Evolutionary conservation across 2,329 filamentous ascomycete genomes (phyloP).

Genomic region (Cadophora malorum): DNA sequence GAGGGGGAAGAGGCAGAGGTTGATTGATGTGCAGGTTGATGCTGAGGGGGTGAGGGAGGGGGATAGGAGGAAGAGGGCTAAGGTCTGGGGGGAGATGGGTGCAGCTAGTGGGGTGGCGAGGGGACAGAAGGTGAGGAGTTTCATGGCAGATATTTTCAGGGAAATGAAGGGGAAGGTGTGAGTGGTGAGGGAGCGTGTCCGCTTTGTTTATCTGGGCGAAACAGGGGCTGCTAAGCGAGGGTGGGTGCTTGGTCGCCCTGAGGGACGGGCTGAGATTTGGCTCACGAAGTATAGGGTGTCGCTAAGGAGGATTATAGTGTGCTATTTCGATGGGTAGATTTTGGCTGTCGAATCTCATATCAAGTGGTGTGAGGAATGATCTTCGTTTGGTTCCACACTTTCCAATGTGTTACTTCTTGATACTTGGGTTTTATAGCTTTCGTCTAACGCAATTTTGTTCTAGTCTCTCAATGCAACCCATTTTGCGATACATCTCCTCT

Average conservation of each 20-base stretch:
- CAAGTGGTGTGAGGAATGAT: not conserved
- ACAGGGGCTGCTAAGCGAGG: constrained; percentile 2
- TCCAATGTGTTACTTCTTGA: no score
- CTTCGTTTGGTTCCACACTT: not conserved
- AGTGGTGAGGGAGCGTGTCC: not conserved
- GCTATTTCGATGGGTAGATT: not conserved
- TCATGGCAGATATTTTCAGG: not conserved
- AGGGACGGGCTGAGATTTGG: not conserved
- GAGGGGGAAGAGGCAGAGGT: constrained; percentile 6
- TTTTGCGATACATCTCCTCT: no score
- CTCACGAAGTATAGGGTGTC: not conserved
- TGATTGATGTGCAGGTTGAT: constrained; percentile 9
- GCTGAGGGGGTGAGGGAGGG: not conserved
- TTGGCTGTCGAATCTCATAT: not conserved
- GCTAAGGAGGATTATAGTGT: not conserved
- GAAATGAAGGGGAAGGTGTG: not conserved
- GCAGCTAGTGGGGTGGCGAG: no score
- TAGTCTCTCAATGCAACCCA: not conserved
- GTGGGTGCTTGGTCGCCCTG: not conserved
- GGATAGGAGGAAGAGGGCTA: constrained; percentile 9
- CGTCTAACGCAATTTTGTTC: no score
- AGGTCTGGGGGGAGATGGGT: not conserved
- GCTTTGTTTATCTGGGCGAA: not conserved
- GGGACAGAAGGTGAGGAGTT: not conserved
- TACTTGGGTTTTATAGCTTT: no score